phyloP scores from a whole-genome alignment of 352 stramenopile genomes.

The Phytophthora hybrid region DNA sequence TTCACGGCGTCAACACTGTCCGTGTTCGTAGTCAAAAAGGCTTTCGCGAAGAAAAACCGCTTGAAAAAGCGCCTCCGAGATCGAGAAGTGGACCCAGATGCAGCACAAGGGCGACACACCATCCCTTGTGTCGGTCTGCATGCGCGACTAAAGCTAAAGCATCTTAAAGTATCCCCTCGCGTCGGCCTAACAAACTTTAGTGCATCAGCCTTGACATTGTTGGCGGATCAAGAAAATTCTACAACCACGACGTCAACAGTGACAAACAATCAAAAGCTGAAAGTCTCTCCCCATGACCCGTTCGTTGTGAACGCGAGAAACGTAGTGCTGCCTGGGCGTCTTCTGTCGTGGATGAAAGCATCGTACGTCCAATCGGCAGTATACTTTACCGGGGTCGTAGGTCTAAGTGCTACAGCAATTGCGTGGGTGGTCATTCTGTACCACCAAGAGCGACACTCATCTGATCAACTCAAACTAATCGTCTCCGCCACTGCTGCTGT shows the following conservation, averaged over 20 bases:
- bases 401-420: slow-evolving; percentile 15
- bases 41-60: slow-evolving; percentile 18
- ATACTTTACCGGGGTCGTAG: slow-evolving; percentile 13
- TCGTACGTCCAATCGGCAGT: slow-evolving; percentile 9
- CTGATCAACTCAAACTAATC: slow-evolving; percentile 4
- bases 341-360: slow-evolving; percentile 6
- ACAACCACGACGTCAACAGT: neutral
- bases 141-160: slow-evolving; percentile 16
- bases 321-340: slow-evolving; percentile 9
- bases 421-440: slow-evolving; percentile 15
- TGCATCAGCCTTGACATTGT: neutral
- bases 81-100: slow-evolving; percentile 9
- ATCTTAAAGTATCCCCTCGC: neutral
- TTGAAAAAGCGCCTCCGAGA: slow-evolving; percentile 10
- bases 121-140: slow-evolving; percentile 24
- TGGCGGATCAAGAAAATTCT: neutral
- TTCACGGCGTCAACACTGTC: slow-evolving; percentile 27
- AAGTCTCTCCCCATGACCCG: slow-evolving; percentile 17
- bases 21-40: slow-evolving; percentile 27
- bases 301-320: slow-evolving; percentile 18
- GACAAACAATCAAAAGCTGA: slow-evolving; percentile 3
- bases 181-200: slow-evolving; percentile 6
- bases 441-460: neutral
- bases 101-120: slow-evolving; percentile 12
- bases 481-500: slow-evolving; percentile 3